phyloP scores from a whole-genome alignment of 768 basidiomycete species.

The Tulasnella sp. region DNA sequence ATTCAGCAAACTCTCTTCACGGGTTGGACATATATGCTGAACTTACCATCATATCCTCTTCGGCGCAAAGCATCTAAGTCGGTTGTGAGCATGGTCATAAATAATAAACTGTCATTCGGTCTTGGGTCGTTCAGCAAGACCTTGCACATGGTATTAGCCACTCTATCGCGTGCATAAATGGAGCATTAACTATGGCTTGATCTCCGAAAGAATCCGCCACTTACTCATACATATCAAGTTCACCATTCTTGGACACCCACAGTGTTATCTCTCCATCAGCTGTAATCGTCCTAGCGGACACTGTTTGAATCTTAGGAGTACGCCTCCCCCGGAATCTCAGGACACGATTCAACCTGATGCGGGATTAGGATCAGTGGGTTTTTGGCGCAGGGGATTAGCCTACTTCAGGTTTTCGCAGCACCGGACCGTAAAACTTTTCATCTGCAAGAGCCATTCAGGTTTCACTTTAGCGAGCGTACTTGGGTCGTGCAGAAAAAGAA shows the following conservation, averaged over 20 bases:
- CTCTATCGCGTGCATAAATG: constrained; percentile 33
- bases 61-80: constrained; percentile 69
- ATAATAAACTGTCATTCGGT: constrained; percentile 74
- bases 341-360: constrained; percentile 42
- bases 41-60: constrained; percentile 73
- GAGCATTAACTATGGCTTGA: neutral
- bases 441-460: constrained; percentile 25
- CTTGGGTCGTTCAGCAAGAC: constrained; percentile 64
- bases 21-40: too few relatives aligned
- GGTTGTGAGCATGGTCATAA: constrained; percentile 90
- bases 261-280: constrained; percentile 49
- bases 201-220: constrained; percentile 25
- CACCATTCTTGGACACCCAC: constrained; percentile 60
- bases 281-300: constrained; percentile 48
- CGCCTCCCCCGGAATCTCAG: constrained; percentile 43
- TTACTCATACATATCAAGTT: constrained; percentile 87
- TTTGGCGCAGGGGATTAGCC: constrained; percentile 19
- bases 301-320: constrained; percentile 44
- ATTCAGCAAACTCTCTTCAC: too few relatives aligned
- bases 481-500: constrained; percentile 86
- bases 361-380: neutral
- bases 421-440: constrained; percentile 25
- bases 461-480: constrained; percentile 24
- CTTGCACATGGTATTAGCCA: constrained; percentile 72
- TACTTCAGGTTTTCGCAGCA: too few relatives aligned